Percentiles rank a stretch among this genome's conserved stretches.
Evolutionary conservation across 805 yeast genomes (phyloP).

Genomic region (Kockiozyma suomiensis): DNA sequence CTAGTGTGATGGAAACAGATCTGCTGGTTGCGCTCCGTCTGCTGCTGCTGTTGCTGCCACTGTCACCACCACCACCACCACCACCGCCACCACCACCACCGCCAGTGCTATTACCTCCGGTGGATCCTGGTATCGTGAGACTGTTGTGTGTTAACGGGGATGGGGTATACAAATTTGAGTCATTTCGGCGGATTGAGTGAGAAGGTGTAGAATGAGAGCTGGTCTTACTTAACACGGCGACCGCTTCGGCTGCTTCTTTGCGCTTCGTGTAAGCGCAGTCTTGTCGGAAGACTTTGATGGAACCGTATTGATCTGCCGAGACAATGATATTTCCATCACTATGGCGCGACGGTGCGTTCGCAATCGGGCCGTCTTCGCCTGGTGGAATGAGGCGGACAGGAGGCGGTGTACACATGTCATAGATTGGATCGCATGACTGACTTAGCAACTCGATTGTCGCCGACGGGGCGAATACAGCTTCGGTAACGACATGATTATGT

Average conservation of each 20-base stretch:
- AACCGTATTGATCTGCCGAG: conserved; percentile 74
- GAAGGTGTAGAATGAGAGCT: neutral
- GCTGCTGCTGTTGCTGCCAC: neutral
- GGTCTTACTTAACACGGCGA: conserved; percentile 3
- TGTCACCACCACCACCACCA: neutral
- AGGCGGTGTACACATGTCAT: conserved; percentile 54
- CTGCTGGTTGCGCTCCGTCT: neutral
- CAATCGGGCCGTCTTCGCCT: conserved; percentile 2
- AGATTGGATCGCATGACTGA: conserved; percentile 77
- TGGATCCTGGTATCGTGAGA: neutral
- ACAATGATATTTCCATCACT: conserved; percentile 56
- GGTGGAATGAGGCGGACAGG: conserved; percentile 33
- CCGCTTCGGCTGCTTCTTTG: conserved; percentile 26
- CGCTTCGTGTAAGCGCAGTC: conserved; percentile 61
- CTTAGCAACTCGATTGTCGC: conserved; percentile 65
- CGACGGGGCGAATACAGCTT: conserved; percentile 76
- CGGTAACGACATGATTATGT: conserved; percentile 71
- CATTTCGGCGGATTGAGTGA: neutral
- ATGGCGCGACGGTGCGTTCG: conserved; percentile 28
- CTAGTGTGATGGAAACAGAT: neutral
- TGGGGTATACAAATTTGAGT: neutral
- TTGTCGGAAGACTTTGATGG: conserved; percentile 75
- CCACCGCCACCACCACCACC: too few relatives aligned
- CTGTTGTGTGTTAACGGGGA: neutral
- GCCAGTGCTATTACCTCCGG: too few relatives aligned